Percentiles rank a stretch among this genome's conserved stretches.
Evolutionary conservation across 1,139 yeast genomes (phyloP).

Genomic region (Lodderomyces oxycetoniae): DNA sequence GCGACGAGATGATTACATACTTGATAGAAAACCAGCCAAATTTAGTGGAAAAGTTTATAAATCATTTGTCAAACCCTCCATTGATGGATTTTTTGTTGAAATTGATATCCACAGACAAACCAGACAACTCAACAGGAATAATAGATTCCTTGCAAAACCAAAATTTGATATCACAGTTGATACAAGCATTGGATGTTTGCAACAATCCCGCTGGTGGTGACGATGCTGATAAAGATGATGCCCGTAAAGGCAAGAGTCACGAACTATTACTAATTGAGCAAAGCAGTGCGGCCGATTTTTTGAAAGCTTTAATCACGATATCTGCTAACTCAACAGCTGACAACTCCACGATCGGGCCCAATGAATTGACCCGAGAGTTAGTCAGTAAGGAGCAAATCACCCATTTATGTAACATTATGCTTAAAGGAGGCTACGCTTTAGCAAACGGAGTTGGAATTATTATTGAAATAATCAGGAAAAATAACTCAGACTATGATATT

Average conservation of each 20-base stretch:
- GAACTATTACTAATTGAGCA: conserved; percentile 43
- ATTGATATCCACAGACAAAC: conserved; percentile 74
- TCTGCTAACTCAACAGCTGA: conserved; percentile 71
- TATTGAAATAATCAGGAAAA: conserved; percentile 90
- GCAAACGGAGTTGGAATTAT: conserved; percentile 96
- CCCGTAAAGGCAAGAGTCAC: conserved; percentile 17
- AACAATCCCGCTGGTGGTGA: conserved; percentile 14
- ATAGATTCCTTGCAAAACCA: conserved; percentile 67
- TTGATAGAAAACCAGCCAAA: conserved; percentile 57
- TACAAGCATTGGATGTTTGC: conserved; percentile 48
- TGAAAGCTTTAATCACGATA: conserved; percentile 47
- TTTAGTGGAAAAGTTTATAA: conserved; percentile 65
- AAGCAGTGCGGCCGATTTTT: conserved; percentile 45
- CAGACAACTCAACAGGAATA: conserved; percentile 72
- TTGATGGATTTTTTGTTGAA: conserved; percentile 78
- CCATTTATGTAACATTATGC: conserved; percentile 73
- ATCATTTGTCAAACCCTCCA: conserved; percentile 80
- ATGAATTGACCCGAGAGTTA: conserved; percentile 85
- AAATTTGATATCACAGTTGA: conserved; percentile 53
- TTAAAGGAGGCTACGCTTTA: conserved; percentile 84
- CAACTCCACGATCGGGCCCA: conserved; percentile 92
- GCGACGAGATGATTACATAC: conserved; percentile 73
- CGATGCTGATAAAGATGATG: neutral
- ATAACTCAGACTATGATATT: conserved; percentile 91
- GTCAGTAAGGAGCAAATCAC: conserved; percentile 69